A percentile compares a stretch with the other conserved stretches of the same genome.
Conservation (phyloP, 371 early-diverging fungal genomes). For the Gilbertella persicaria region DNA sequence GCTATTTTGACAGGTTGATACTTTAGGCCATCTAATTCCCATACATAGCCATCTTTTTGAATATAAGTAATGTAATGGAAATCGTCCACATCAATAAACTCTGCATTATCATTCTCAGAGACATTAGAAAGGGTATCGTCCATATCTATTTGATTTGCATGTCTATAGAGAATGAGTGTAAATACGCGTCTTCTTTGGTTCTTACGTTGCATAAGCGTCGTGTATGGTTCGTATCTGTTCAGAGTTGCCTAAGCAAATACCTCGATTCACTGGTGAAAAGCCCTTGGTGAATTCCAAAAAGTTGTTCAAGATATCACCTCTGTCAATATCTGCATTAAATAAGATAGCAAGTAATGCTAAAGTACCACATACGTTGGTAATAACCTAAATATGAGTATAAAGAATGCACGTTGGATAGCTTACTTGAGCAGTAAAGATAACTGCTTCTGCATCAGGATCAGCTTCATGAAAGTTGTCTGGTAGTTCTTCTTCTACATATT, state of each 20-base stretch:
- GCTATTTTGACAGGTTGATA: slow-evolving; percentile 2
- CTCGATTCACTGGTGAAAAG: slow-evolving; percentile 20
- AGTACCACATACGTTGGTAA: slow-evolving; percentile 20
- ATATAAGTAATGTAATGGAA: slow-evolving; percentile 24
- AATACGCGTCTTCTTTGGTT: not conserved
- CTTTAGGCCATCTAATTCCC: slow-evolving; percentile 26
- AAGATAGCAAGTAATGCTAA: slow-evolving; percentile 20
- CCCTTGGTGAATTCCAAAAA: slow-evolving; percentile 15
- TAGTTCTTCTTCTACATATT: slow-evolving; percentile 12
- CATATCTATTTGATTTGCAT: not conserved
- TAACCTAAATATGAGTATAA: slow-evolving; percentile 5
- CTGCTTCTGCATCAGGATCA: not conserved
- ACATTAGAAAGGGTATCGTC: not conserved
- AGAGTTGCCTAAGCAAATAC: slow-evolving; percentile 12
- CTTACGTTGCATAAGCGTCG: slow-evolving; percentile 15
- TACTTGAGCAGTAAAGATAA: slow-evolving; percentile 22
- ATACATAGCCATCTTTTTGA: slow-evolving; percentile 16
- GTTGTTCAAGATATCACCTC: slow-evolving; percentile 7
- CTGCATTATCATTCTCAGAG: not conserved
- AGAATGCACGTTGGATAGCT: not conserved
- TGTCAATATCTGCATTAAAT: slow-evolving; percentile 15
- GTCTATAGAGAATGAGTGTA: not conserved
- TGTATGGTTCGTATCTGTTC: slow-evolving; percentile 10
- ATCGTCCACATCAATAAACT: not conserved
- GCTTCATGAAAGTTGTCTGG: not conserved